Conservation (phyloP, 2,329 filamentous ascomycete genomes). For the Colletotrichum lentis region DNA sequence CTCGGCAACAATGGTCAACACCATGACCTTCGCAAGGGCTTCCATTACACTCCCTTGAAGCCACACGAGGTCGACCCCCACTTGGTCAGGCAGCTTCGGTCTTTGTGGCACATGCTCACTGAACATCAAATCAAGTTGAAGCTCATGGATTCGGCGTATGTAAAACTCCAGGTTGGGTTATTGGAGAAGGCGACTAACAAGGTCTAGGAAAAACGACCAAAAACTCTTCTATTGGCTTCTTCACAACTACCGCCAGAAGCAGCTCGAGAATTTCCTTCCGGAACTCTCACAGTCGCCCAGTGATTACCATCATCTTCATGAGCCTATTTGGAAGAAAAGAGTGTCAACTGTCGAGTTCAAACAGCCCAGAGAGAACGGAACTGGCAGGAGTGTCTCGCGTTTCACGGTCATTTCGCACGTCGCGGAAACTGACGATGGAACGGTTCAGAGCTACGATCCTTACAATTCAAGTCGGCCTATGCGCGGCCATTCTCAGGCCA, state of each 20-base stretch:
- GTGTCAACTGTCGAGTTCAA: conserved; percentile 70
- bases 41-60: conserved; percentile 65
- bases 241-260: conserved; percentile 80
- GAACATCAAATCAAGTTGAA: conserved; percentile 75
- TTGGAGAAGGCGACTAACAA: conserved; percentile 40
- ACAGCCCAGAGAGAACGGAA: conserved; percentile 55
- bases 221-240: conserved; percentile 93
- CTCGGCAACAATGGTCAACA: conserved; percentile 65
- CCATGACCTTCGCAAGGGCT: conserved; percentile 67
- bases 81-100: conserved; percentile 83
- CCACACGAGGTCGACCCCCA: conserved; percentile 79
- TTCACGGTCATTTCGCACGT: conserved; percentile 73
- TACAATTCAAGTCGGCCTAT: conserved; percentile 72
- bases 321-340: conserved; percentile 65
- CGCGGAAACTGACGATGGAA: conserved; percentile 60
- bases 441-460: conserved; percentile 79
- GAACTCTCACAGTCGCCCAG: conserved; percentile 85
- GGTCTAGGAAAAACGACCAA: conserved; percentile 80
- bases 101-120: conserved; percentile 87
- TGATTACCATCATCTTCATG: conserved; percentile 84
- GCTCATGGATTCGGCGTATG: conserved; percentile 53
- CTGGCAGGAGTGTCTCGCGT: conserved; percentile 64
- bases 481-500: conserved; percentile 57
- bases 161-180: background rate
- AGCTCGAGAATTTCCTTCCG: conserved; percentile 86